Evolutionary conservation across 805 yeast species (phyloP).

Genomic region (Pichia cabralensis): DNA sequence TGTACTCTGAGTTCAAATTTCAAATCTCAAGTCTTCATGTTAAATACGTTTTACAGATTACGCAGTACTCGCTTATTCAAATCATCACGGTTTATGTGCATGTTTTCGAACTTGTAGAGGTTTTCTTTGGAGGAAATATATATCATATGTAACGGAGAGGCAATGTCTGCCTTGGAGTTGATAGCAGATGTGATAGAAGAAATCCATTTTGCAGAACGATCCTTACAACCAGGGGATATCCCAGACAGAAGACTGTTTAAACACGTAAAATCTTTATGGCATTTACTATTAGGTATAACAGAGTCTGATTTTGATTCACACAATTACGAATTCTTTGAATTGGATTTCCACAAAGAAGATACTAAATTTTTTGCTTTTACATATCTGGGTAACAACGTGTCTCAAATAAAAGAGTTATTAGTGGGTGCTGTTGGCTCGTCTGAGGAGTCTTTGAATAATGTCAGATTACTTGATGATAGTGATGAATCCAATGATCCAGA

Average conservation of each 20-base stretch:
- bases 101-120: no score
- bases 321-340: conserved; percentile 11
- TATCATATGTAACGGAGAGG: no score
- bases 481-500: not conserved
- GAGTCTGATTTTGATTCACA: conserved; percentile 13
- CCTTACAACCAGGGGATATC: conserved; percentile 1
- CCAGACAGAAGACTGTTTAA: conserved; percentile 7
- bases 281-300: conserved; percentile 18
- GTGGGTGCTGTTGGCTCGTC: conserved; percentile 6
- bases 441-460: conserved; percentile 1
- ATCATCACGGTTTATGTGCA: no score
- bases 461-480: conserved; percentile 3
- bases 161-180: conserved; percentile 9
- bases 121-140: no score
- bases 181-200: conserved; percentile 11
- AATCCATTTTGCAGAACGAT: conserved; percentile 8
- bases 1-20: no score
- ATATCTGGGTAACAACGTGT: no score
- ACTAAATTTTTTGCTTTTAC: conserved; percentile 2
- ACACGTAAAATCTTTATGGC: conserved; percentile 17
- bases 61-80: no score
- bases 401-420: no score
- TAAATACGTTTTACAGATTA: no score
- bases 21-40: no score
- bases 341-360: no score